A percentile compares a stretch with the other conserved stretches of the same genome.
Conservation (phyloP, 2,329 filamentous ascomycete species). For the Periconia sp. region DNA sequence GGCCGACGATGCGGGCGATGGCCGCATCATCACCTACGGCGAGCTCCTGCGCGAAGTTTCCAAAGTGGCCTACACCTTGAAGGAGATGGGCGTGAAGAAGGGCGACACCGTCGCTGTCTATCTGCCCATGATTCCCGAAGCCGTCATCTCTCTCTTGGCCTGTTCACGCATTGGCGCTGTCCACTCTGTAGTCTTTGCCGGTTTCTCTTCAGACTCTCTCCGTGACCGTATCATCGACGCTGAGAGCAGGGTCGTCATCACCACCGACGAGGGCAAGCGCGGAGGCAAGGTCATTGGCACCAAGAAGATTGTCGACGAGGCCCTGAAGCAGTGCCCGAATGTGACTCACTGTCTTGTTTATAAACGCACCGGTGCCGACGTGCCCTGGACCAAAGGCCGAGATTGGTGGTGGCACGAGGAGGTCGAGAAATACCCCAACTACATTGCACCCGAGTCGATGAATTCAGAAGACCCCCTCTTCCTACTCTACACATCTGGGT, state of each 20-base stretch:
- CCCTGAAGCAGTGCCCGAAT: constrained; percentile 91
- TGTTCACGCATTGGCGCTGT: constrained; percentile 91
- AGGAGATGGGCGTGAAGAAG: constrained; percentile 94
- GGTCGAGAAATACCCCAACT: constrained; percentile 92
- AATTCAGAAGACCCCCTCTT: constrained; percentile 95
- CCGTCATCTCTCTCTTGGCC: constrained; percentile 85
- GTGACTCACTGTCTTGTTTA: constrained; percentile 85
- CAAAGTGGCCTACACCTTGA: constrained; percentile 81
- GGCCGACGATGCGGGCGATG: constrained; percentile 85
- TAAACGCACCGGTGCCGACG: constrained; percentile 90
- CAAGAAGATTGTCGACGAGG: constrained; percentile 99
- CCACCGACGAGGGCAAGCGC: constrained; percentile 95
- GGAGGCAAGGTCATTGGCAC: constrained; percentile 96
- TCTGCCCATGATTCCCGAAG: constrained; percentile 98
- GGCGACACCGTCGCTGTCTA: constrained; percentile 97
- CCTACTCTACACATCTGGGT: constrained; percentile 96
- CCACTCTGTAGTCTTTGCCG: constrained; percentile 96
- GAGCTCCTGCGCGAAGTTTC: constrained; percentile 93
- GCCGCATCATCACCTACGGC: constrained; percentile 87
- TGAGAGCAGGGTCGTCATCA: constrained; percentile 90
- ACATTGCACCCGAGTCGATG: constrained; percentile 86
- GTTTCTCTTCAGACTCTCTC: constrained; percentile 94
- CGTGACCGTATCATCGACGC: constrained; percentile 93
- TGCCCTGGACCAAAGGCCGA: constrained; percentile 85
- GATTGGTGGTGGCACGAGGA: constrained; percentile 99